Conservation (phyloP, 2,329 filamentous ascomycete genomes). For the Beauveria brongniartii region DNA sequence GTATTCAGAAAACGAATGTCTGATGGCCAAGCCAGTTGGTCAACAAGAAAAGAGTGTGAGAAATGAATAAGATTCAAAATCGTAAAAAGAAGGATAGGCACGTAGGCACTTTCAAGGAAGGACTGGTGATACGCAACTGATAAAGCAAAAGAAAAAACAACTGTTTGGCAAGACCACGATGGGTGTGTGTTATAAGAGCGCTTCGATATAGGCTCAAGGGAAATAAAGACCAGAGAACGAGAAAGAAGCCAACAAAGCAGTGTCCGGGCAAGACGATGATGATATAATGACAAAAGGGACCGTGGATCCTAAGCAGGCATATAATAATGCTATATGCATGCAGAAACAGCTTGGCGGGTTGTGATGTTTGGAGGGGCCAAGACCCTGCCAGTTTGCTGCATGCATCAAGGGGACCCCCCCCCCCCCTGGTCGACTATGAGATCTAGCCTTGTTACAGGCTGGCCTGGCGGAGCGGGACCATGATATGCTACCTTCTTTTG, state of each 20-base stretch:
- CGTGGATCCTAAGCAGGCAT: background rate
- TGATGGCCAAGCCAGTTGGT: slow-evolving; percentile 51
- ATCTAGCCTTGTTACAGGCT: slow-evolving; percentile 23
- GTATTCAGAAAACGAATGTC: slow-evolving; percentile 40
- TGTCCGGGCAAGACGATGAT: slow-evolving; percentile 7
- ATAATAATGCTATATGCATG: background rate
- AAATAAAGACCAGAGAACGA: background rate
- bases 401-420: slow-evolving; percentile 9
- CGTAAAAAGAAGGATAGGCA: slow-evolving; percentile 17
- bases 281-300: background rate
- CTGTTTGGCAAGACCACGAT: slow-evolving; percentile 5
- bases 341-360: slow-evolving; percentile 11
- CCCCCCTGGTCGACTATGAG: slow-evolving; percentile 12
- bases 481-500: slow-evolving; percentile 11
- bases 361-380: slow-evolving; percentile 11
- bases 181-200: background rate
- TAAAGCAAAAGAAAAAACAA: background rate
- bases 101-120: slow-evolving; percentile 20
- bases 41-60: slow-evolving; percentile 23
- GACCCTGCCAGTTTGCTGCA: slow-evolving; percentile 2
- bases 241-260: background rate
- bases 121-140: slow-evolving; percentile 5
- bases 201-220: background rate
- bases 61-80: slow-evolving; percentile 33
- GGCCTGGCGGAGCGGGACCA: slow-evolving; percentile 13